Conservation (phyloP, 495 filamentous ascomycete species). For the Penicillium salamii region DNA sequence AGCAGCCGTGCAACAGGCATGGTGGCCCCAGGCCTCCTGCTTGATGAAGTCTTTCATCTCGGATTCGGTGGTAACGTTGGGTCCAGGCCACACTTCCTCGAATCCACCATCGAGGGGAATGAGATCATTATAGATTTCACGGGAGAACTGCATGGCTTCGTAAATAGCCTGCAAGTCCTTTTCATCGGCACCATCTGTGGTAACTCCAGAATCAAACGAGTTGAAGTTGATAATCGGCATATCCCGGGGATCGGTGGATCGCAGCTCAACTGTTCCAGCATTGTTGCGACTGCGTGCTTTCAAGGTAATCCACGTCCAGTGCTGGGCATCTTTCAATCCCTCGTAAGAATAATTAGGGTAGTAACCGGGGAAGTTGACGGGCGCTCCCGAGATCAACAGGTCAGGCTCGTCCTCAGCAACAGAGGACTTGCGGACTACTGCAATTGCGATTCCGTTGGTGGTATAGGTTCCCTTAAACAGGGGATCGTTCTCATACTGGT, state of each 20-base stretch:
- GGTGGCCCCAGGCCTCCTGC: conserved; percentile 56
- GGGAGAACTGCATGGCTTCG: conserved; percentile 45
- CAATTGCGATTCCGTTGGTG: conserved; percentile 45
- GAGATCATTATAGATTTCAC: conserved; percentile 35
- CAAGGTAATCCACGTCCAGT: conserved; percentile 47
- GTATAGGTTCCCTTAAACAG: conserved; percentile 44
- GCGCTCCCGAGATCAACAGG: conserved; percentile 49
- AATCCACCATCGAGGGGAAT: conserved; percentile 34
- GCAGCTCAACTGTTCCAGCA: conserved; percentile 47
- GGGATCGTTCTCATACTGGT: conserved; percentile 40
- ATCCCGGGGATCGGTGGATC: conserved; percentile 49
- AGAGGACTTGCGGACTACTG: conserved; percentile 40
- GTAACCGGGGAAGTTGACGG: conserved; percentile 43
- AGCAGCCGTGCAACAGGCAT: conserved; percentile 55
- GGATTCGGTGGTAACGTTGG: conserved; percentile 32
- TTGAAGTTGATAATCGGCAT: conserved; percentile 55
- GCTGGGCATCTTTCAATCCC: conserved; percentile 21
- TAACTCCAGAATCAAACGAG: conserved; percentile 46
- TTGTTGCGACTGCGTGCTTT: conserved; percentile 52
- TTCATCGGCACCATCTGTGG: conserved; percentile 31
- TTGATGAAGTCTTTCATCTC: conserved; percentile 48
- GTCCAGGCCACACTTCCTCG: conserved; percentile 49
- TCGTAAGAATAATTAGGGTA: conserved; percentile 35
- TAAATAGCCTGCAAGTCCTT: conserved; percentile 47
- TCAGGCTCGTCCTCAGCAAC: conserved; percentile 42